Evolutionary conservation across 768 basidiomycete species (phyloP).

Genomic region (Glaciozyma martinii): DNA sequence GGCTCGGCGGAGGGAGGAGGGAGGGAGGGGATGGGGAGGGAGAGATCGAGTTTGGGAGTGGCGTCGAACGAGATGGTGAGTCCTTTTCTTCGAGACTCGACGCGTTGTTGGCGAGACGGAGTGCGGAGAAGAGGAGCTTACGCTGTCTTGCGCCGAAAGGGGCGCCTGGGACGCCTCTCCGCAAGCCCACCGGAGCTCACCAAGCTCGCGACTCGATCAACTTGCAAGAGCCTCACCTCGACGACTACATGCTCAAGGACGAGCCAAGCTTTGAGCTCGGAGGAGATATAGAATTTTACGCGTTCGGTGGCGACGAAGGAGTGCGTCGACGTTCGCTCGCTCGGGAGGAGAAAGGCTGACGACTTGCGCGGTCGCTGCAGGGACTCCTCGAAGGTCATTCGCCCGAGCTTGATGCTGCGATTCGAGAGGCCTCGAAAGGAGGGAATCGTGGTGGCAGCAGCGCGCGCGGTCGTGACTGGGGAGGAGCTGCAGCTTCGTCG

Average conservation of each 20-base stretch:
- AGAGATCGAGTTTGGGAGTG: neutral
- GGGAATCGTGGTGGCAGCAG: neutral
- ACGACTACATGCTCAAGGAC: slow-evolving; percentile 14
- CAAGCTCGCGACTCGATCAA: slow-evolving; percentile 21
- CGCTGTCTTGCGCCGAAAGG: no score
- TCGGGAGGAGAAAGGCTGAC: no score
- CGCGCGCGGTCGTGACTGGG: neutral
- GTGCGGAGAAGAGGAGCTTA: neutral
- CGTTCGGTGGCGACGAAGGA: no score
- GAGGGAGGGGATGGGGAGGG: neutral
- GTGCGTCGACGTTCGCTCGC: neutral
- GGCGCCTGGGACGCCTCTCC: no score
- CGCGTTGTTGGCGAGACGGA: neutral
- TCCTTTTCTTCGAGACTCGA: neutral
- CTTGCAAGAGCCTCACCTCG: slow-evolving; percentile 25
- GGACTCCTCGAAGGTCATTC: slow-evolving; percentile 18
- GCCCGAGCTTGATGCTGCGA: slow-evolving; percentile 17
- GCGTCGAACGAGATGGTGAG: neutral
- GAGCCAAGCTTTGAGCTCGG: neutral
- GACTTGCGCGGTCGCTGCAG: neutral
- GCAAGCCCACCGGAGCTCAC: neutral
- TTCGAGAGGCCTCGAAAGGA: neutral
- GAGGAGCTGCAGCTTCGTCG: slow-evolving; percentile 1
- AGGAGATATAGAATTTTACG: neutral
- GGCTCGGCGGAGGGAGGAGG: neutral